phyloP scores from a whole-genome alignment of 2,329 filamentous ascomycete species.

The Huntiella savannae region DNA sequence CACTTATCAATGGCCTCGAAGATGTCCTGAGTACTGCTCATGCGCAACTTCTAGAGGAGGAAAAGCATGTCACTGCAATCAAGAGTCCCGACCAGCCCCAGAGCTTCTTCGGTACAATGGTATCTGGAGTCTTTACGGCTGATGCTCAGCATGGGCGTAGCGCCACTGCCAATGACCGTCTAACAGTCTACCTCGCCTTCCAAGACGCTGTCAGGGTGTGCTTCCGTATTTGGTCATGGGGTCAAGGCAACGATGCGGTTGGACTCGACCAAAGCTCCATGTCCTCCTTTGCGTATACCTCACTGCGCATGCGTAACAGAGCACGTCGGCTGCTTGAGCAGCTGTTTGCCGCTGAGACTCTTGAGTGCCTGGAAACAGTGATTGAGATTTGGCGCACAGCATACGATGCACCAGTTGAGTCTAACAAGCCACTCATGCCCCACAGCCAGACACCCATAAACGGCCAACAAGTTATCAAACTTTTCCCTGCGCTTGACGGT shows the following conservation, averaged over 20 bases:
- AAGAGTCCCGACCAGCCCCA: constrained; percentile 72
- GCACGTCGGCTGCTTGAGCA: constrained; percentile 79
- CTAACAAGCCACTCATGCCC: constrained; percentile 25
- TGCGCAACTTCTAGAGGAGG: constrained; percentile 59
- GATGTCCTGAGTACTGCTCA: constrained; percentile 77
- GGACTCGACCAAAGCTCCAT: constrained; percentile 46
- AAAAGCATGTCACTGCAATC: constrained; percentile 44
- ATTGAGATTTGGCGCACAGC: constrained; percentile 61
- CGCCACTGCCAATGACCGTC: constrained; percentile 73
- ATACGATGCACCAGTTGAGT: not conserved
- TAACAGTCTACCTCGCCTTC: constrained; percentile 90
- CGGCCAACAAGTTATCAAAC: constrained; percentile 51
- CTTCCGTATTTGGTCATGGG: constrained; percentile 92
- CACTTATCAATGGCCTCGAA: constrained; percentile 83
- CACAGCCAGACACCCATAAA: not conserved
- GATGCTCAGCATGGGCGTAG: constrained; percentile 61
- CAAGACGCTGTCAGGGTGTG: constrained; percentile 88
- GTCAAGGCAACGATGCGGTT: constrained; percentile 39
- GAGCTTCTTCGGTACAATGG: constrained; percentile 86
- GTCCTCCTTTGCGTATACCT: constrained; percentile 80
- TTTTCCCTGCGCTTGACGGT: constrained; percentile 79
- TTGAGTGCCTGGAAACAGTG: constrained; percentile 85
- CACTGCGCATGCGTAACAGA: constrained; percentile 74
- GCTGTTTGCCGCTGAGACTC: constrained; percentile 73
- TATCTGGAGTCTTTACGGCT: constrained; percentile 71